These are phyloP conservation scores for Fimicolochytrium jonesii DNA, from an alignment of 192 early-diverging fungal species.

Conservation along the genomic window DNA sequence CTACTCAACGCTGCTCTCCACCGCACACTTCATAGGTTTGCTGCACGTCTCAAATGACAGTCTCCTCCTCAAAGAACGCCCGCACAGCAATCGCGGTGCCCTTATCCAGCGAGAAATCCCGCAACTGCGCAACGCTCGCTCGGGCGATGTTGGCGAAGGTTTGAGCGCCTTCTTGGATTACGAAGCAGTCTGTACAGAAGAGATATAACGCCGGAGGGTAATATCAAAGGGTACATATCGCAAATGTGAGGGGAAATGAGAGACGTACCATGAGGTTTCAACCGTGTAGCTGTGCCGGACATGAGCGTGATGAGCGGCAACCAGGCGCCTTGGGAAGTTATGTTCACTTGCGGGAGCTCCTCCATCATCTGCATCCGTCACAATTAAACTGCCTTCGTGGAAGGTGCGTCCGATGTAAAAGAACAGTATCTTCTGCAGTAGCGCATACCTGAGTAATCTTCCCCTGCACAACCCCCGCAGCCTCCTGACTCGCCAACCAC, in stretches of 20 bases:
- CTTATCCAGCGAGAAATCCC: slow-evolving; percentile 25
- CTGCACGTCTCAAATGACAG: too few relatives aligned
- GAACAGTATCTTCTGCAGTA: not conserved
- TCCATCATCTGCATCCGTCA: slow-evolving; percentile 2
- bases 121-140: slow-evolving; percentile 10
- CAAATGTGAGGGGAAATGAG: not conserved
- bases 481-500: not conserved
- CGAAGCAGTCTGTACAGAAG: slow-evolving; percentile 20
- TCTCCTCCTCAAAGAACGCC: slow-evolving; percentile 25
- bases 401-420: too few relatives aligned
- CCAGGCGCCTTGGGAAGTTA: slow-evolving; percentile 3
- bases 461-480: not conserved
- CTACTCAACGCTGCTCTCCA: too few relatives aligned
- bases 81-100: slow-evolving; percentile 11
- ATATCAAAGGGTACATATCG: not conserved
- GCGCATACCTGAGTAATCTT: not conserved
- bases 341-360: not conserved
- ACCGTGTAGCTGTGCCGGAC: slow-evolving; percentile 9
- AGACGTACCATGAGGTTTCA: slow-evolving; percentile 13
- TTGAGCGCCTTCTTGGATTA: slow-evolving; percentile 18
- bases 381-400: too few relatives aligned
- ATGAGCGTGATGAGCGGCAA: slow-evolving; percentile 8
- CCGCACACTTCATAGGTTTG: too few relatives aligned
- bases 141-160: slow-evolving; percentile 5
- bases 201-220: too few relatives aligned